A percentile compares a stretch with the other conserved stretches of the same genome.
Evolutionary conservation across 352 stramenopile genomes (phyloP).

Genomic region (Globisporangium nunn): DNA sequence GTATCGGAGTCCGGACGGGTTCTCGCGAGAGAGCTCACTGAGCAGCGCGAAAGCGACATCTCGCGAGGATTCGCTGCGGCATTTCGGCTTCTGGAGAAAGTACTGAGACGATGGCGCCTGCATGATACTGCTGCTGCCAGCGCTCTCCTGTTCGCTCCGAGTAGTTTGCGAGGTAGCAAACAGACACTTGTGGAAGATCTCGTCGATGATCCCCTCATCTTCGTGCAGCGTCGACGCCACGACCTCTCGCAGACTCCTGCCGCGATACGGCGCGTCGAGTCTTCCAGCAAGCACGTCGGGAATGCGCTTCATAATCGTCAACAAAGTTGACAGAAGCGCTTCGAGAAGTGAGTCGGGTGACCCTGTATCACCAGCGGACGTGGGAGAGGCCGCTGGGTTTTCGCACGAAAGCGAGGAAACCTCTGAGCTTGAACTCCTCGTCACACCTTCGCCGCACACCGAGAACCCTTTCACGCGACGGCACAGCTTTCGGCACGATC

Average conservation of each 20-base stretch:
- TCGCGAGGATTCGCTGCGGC: conserved; percentile 63
- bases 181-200: conserved; percentile 63
- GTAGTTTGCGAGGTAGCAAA: conserved; percentile 43
- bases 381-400: background rate
- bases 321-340: conserved; percentile 47
- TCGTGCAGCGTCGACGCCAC: conserved; percentile 37
- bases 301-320: conserved; percentile 52
- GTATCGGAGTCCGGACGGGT: conserved; percentile 48
- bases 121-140: background rate
- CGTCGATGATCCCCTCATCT: conserved; percentile 54
- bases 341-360: conserved; percentile 37
- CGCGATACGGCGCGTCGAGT: conserved; percentile 31
- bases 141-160: conserved; percentile 12
- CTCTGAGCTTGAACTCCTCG: background rate
- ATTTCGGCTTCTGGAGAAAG: conserved; percentile 77
- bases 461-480: conserved; percentile 42
- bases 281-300: conserved; percentile 36
- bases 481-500: conserved; percentile 37
- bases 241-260: conserved; percentile 45
- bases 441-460: conserved; percentile 4
- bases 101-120: conserved; percentile 48
- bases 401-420: background rate
- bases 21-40: conserved; percentile 55
- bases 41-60: conserved; percentile 78
- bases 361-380: too few relatives aligned